Conservation (phyloP, 2,329 filamentous ascomycete species). For the Ascochyta koolunga region DNA sequence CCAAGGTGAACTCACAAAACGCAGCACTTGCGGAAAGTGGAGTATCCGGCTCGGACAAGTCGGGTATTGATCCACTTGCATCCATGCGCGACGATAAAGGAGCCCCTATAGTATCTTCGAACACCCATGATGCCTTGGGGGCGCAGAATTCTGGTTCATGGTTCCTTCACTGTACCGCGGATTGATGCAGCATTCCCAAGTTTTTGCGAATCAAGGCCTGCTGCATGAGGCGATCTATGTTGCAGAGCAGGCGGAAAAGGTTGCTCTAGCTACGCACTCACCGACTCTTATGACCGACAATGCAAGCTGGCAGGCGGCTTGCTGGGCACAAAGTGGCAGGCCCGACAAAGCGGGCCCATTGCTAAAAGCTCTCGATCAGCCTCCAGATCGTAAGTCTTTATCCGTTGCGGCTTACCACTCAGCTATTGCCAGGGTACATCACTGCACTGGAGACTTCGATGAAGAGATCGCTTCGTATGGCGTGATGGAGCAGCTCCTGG, state of each 20-base stretch:
- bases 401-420: slow-evolving; percentile 60
- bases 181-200: slow-evolving; percentile 73
- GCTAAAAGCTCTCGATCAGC: slow-evolving; percentile 58
- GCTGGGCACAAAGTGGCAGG: slow-evolving; percentile 58
- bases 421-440: slow-evolving; percentile 57
- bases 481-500: slow-evolving; percentile 55
- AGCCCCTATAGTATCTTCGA: slow-evolving; percentile 46
- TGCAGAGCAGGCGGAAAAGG: slow-evolving; percentile 79
- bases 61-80: slow-evolving; percentile 33
- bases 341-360: slow-evolving; percentile 57
- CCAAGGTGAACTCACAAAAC: slow-evolving; percentile 37
- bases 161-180: slow-evolving; percentile 75
- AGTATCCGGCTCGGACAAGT: slow-evolving; percentile 21
- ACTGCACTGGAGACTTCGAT: slow-evolving; percentile 54
- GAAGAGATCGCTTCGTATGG: slow-evolving; percentile 58
- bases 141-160: slow-evolving; percentile 79
- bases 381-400: slow-evolving; percentile 51
- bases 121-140: slow-evolving; percentile 56
- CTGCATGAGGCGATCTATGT: slow-evolving; percentile 90
- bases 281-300: slow-evolving; percentile 59
- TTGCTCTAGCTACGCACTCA: slow-evolving; percentile 72
- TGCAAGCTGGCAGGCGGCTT: slow-evolving; percentile 52
- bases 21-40: slow-evolving; percentile 12
- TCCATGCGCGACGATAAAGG: slow-evolving; percentile 40
- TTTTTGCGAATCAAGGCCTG: slow-evolving; percentile 85